phyloP scores from a whole-genome alignment of 441 rosid species.

The Syzygium malaccense region DNA sequence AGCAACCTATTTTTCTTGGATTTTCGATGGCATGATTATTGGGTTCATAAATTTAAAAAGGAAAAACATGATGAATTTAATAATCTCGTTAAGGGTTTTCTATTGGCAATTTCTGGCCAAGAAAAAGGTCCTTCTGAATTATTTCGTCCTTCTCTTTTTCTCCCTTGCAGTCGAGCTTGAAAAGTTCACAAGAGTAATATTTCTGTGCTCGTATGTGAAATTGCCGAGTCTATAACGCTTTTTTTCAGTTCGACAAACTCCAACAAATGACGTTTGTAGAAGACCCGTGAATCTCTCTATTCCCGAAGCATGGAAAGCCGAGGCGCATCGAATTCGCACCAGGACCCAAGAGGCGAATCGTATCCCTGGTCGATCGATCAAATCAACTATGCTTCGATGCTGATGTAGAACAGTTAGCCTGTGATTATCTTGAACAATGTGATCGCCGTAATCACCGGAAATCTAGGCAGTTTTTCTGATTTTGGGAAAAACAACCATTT shows the following conservation, averaged over 20 bases:
- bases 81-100: background rate
- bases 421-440: no score
- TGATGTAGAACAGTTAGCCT: no score
- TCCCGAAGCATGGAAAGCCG: background rate
- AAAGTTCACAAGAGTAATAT: background rate
- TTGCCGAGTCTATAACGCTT: background rate
- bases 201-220: background rate
- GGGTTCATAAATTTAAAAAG: no score
- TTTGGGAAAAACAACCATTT: no score
- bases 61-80: background rate
- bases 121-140: background rate
- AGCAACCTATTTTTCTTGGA: background rate
- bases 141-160: background rate
- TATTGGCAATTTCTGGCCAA: background rate
- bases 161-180: background rate
- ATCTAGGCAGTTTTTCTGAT: no score
- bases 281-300: background rate
- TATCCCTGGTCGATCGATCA: background rate
- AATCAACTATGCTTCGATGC: background rate
- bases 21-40: background rate
- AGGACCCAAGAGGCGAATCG: rapidly evolving
- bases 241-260: background rate
- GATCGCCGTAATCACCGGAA: no score
- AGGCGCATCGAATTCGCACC: background rate
- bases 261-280: rapidly evolving